A percentile compares a stretch with the other conserved stretches of the same genome.
Conservation (phyloP, 2,329 filamentous ascomycete genomes). For the Trichoderma simmonsii region DNA sequence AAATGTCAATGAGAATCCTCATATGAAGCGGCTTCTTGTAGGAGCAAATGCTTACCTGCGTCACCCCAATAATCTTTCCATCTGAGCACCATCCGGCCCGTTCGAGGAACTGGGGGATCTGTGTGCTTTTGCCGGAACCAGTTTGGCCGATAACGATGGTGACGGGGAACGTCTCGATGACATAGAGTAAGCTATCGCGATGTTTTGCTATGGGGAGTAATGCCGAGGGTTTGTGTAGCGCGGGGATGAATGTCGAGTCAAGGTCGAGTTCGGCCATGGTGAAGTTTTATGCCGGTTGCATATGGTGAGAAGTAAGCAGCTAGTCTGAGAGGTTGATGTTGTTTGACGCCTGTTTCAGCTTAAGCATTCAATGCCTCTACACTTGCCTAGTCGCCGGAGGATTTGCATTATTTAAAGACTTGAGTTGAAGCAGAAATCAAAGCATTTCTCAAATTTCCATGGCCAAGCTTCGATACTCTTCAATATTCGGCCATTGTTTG, state of each 20-base stretch:
- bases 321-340: neutral
- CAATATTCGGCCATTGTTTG: neutral
- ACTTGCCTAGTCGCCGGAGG: no score
- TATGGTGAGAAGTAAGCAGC: neutral
- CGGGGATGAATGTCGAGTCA: conserved; percentile 65
- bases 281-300: neutral
- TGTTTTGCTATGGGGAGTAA: conserved; percentile 86
- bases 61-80: conserved; percentile 81
- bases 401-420: neutral
- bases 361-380: neutral
- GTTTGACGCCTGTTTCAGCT: conserved; percentile 4
- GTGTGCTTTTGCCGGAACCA: conserved; percentile 92
- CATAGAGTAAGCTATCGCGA: conserved; percentile 74
- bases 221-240: conserved; percentile 79
- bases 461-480: neutral
- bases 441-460: neutral
- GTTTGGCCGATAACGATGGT: conserved; percentile 92
- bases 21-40: neutral
- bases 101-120: conserved; percentile 88
- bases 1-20: neutral
- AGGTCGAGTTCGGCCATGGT: conserved; percentile 57
- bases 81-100: conserved; percentile 83
- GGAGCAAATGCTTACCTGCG: conserved; percentile 63
- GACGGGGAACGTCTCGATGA: conserved; percentile 78
- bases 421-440: neutral